phyloP scores from a whole-genome alignment of 2,329 filamentous ascomycete genomes.

The Monilinia laxa region DNA sequence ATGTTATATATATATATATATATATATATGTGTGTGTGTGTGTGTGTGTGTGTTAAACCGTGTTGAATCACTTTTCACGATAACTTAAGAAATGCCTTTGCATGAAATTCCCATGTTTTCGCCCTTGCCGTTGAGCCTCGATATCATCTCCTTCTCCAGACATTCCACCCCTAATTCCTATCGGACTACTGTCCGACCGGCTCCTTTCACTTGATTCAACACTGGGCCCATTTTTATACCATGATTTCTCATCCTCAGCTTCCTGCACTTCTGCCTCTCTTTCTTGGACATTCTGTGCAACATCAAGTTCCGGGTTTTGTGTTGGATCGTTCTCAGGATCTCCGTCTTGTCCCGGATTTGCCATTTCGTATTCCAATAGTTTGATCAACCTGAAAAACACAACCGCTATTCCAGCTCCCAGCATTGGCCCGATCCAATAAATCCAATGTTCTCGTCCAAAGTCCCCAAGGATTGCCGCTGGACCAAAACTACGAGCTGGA shows the following conservation, averaged over 20 bases:
- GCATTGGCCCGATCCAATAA: constrained; percentile 51
- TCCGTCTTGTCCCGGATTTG: constrained; percentile 48
- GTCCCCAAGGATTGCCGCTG: constrained; percentile 46
- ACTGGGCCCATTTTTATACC: constrained; percentile 1
- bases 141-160: constrained; percentile 7
- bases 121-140: constrained; percentile 14
- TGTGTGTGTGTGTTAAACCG: too few species aligned
- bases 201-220: not conserved
- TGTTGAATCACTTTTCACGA: too few species aligned
- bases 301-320: constrained; percentile 44
- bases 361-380: constrained; percentile 53
- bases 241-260: not conserved
- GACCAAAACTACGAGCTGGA: constrained; percentile 50
- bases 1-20: too few species aligned
- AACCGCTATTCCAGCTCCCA: constrained; percentile 51
- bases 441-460: constrained; percentile 52
- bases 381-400: constrained; percentile 53
- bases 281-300: constrained; percentile 31
- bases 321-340: constrained; percentile 46
- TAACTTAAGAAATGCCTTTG: not conserved
- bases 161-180: not conserved
- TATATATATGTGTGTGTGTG: too few species aligned
- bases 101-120: not conserved
- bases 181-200: constrained; percentile 1
- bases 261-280: constrained; percentile 10